Base-by-base conservation (phyloP, 1,284 basidiomycete genomes). In the Boletellus dicymbophilus region DNA sequence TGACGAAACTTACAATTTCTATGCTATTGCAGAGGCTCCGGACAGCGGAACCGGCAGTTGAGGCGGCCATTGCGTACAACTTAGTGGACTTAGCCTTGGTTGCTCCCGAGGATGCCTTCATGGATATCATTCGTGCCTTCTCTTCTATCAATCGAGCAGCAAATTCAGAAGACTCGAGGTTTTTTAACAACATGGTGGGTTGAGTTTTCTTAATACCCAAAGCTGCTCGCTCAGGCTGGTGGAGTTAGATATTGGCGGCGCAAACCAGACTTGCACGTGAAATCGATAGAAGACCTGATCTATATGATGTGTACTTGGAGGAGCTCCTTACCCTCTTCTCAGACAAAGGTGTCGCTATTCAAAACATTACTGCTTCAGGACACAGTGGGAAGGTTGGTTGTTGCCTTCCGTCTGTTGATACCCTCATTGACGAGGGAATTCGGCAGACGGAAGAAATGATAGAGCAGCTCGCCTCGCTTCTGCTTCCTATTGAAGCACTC, bases 21-120 rank as follows among this genome's bases (percentile, higher is more conserved):
- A 95, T 98, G 90, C 75, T 98, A 6, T 73, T 98, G 22, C 96
- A 98, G 72, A 81, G 94, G 22, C 75, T 97, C 23, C 84, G 89
- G 22, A 85, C 85, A 12, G 89, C 91, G 6, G 92, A 96, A 60
- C 84, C 90, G 0, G 83, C 84, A 1, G 88, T 93, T 6, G 94
- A 97, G 69, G 90, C 93, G 25, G 89, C 93, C 2, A 95, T 98
- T 56, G 86, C 95, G 5, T 89, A 90, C 66, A 95, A 94, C 63
- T 77, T 98, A 10, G 93, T 97, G 5, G 93, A 95, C 49, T 78
- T 98, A 21, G 94, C 93, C 0, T 75, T 96, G 25, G 80, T 81
- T 38, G 88, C 90, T 3, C 88, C 91, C 2, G 81, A 87, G 52
- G 79, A 77, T 52, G 82, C 91, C 10, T 95, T 98, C 60, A 68